These are phyloP conservation scores for Polyporus arcularius DNA, from an alignment of 768 basidiomycete species.

Conservation along the genomic window DNA sequence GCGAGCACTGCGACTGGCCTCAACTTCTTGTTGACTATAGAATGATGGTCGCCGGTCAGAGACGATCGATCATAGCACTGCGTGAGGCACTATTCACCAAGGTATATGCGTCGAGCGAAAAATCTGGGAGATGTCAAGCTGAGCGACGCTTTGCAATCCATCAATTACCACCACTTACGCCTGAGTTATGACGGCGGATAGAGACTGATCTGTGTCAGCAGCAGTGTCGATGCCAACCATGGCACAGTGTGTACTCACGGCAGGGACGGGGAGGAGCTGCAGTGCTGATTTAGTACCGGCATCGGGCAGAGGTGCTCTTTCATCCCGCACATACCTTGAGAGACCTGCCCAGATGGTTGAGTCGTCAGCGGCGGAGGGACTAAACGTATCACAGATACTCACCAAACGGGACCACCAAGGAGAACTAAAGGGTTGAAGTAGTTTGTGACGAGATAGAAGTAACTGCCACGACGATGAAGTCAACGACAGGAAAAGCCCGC, in stretches of 20 bases:
- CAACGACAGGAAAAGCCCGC: not conserved
- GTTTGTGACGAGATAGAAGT: constrained; percentile 9
- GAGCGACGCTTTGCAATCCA: not conserved
- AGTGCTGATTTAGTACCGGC: not conserved
- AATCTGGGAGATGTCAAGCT: not conserved
- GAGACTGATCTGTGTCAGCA: not conserved
- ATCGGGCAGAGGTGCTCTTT: not conserved
- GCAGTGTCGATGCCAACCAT: not conserved
- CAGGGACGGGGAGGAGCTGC: not conserved
- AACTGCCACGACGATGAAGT: not conserved
- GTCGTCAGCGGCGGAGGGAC: not conserved
- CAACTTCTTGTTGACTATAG: not conserved
- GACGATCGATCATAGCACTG: too few species aligned
- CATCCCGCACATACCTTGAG: not conserved
- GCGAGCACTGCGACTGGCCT: not conserved
- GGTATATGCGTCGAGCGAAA: constrained; percentile 10
- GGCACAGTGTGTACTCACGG: not conserved
- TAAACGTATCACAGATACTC: not conserved
- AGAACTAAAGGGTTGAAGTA: not conserved
- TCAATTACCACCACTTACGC: not conserved
- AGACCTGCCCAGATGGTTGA: not conserved
- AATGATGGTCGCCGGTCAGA: not conserved
- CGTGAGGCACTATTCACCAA: not conserved
- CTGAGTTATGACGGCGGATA: constrained; percentile 1
- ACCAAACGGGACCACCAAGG: not conserved